Percentiles rank a stretch among this genome's conserved stretches.
Conservation (phyloP, 2,329 filamentous ascomycete species). For the Aureobasidium subglaciale region DNA sequence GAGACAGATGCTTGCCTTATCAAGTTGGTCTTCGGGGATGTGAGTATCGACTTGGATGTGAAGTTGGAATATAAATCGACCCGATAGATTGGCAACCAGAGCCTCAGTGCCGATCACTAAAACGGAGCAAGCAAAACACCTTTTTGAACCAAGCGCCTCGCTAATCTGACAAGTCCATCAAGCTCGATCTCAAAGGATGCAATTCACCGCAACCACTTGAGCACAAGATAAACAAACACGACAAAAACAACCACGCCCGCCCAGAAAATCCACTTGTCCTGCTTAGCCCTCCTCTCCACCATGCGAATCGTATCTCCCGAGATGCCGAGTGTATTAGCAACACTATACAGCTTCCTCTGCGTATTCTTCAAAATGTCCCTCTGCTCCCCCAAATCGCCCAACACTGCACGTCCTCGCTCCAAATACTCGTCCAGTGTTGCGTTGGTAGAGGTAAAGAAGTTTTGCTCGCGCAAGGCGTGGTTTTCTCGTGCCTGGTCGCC, state of each 20-base stretch:
- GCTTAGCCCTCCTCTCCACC: slow-evolving; percentile 82
- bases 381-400: slow-evolving; percentile 83
- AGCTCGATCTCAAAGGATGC: too few relatives aligned
- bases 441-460: slow-evolving; percentile 76
- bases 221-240: slow-evolving; percentile 80
- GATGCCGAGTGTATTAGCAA: slow-evolving; percentile 87
- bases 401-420: slow-evolving; percentile 79
- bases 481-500: slow-evolving; percentile 50
- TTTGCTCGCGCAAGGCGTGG: slow-evolving; percentile 82
- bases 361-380: slow-evolving; percentile 92
- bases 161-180: slow-evolving; percentile 1
- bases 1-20: too few relatives aligned
- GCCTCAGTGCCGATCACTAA: neutral
- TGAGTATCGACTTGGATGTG: too few relatives aligned
- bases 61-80: too few relatives aligned
- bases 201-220: slow-evolving; percentile 72
- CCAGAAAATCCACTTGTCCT: slow-evolving; percentile 99
- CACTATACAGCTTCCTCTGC: slow-evolving; percentile 81
- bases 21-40: too few relatives aligned
- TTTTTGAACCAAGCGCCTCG: slow-evolving; percentile 1
- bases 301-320: slow-evolving; percentile 95
- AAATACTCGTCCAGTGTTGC: slow-evolving; percentile 88
- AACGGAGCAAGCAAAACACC: neutral
- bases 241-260: slow-evolving; percentile 81
- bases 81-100: neutral